Evolutionary conservation across 106 monocot genomes (phyloP).

Genomic region (Hemerocallis citrina): DNA sequence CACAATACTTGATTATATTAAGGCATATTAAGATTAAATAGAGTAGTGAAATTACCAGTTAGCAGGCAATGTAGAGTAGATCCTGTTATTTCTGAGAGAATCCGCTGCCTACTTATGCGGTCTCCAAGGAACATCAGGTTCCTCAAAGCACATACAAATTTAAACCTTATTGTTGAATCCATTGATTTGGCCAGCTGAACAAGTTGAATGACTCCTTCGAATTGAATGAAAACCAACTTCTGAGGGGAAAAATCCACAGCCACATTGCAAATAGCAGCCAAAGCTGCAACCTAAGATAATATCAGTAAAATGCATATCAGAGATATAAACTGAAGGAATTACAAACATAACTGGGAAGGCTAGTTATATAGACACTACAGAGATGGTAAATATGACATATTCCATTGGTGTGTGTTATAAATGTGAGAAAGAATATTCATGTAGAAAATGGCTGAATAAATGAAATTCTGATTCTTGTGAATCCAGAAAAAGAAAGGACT

Average conservation of each 20-base stretch:
- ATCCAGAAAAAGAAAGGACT: no score
- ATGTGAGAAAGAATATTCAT: no score
- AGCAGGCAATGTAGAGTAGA: conserved; percentile 41
- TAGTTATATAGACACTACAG: no score
- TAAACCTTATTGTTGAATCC: conserved; percentile 51
- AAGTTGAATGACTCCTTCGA: conserved; percentile 49
- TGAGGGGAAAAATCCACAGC: conserved; percentile 40
- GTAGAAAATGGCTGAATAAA: no score
- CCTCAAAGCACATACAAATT: conserved; percentile 71
- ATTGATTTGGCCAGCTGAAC: conserved; percentile 61
- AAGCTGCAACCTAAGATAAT: conserved; percentile 55
- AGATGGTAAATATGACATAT: no score
- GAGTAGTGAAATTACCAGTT: conserved; percentile 36
- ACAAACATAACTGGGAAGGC: no score
- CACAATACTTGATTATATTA: no score
- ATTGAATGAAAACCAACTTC: conserved; percentile 43
- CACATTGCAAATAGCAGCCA: conserved; percentile 70
- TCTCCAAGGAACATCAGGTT: conserved; percentile 68
- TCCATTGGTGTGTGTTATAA: no score
- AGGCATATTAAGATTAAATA: neutral
- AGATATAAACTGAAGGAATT: no score
- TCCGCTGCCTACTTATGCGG: conserved; percentile 29
- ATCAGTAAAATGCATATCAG: no score
- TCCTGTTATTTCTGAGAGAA: conserved; percentile 49
- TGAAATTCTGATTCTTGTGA: no score